Conservation (phyloP, 2,329 filamentous ascomycete genomes). For the Trichoderma koningiopsis region DNA sequence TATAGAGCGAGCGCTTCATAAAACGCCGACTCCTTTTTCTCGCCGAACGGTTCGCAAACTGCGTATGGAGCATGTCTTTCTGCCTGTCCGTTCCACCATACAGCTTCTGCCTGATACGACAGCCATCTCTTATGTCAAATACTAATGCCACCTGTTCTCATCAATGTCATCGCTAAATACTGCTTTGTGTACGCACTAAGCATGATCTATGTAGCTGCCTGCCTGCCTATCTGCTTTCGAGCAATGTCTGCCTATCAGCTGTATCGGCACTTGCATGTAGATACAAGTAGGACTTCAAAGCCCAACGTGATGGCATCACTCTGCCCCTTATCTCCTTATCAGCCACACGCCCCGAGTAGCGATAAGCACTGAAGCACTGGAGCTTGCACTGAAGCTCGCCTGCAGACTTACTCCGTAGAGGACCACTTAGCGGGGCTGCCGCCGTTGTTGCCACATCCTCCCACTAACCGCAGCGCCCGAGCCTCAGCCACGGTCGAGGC, state of each 20-base stretch:
- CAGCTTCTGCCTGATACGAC: background rate
- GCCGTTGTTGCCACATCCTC: conserved; percentile 21
- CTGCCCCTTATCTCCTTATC: background rate
- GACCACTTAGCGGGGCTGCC: conserved; percentile 16
- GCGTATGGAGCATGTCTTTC: background rate
- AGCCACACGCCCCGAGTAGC: background rate
- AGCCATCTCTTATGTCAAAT: background rate
- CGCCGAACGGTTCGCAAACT: background rate
- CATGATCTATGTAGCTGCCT: background rate
- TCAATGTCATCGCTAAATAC: background rate
- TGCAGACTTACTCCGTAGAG: background rate
- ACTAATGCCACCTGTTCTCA: background rate
- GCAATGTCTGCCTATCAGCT: background rate
- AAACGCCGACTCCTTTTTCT: background rate
- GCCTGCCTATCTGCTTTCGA: background rate
- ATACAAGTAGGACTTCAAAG: background rate
- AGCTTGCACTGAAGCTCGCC: conserved; percentile 3
- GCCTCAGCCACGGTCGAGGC: conserved; percentile 38
- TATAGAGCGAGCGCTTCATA: background rate
- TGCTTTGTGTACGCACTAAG: background rate
- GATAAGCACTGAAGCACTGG: conserved; percentile 9
- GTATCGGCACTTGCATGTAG: background rate
- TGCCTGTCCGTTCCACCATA: background rate
- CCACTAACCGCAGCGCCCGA: conserved; percentile 17
- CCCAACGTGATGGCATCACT: background rate